Percentiles rank a stretch among this genome's conserved stretches.
Conservation (phyloP, 1,284 basidiomycete species). For the Tilletia caries region DNA sequence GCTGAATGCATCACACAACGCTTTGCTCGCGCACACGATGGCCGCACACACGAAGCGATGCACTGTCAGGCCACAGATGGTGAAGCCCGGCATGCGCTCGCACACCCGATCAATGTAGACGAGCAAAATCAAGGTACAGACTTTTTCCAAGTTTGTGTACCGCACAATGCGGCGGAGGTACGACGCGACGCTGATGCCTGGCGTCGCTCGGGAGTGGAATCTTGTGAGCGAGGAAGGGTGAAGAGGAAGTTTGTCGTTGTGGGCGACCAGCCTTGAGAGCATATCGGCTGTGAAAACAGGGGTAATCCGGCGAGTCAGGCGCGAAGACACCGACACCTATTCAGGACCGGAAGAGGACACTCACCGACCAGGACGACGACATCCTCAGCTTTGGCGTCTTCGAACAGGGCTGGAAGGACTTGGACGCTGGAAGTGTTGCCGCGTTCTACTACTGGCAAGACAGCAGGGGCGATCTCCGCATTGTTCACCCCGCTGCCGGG, state of each 20-base stretch:
- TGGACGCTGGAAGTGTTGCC: background rate
- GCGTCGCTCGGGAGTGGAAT: slow-evolving; percentile 51
- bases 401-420: slow-evolving; percentile 42
- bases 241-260: slow-evolving; percentile 51
- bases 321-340: no score
- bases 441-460: background rate
- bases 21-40: slow-evolving; percentile 50
- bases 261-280: slow-evolving; percentile 46
- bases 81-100: slow-evolving; percentile 48
- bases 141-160: slow-evolving; percentile 51
- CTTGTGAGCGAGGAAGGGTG: slow-evolving; percentile 50
- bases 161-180: slow-evolving; percentile 51
- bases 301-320: no score
- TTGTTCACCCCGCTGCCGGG: slow-evolving; percentile 10
- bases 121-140: slow-evolving; percentile 48
- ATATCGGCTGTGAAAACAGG: slow-evolving; percentile 37
- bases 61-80: slow-evolving; percentile 51
- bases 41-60: slow-evolving; percentile 52
- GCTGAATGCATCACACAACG: slow-evolving; percentile 51
- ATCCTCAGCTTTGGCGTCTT: slow-evolving; percentile 47
- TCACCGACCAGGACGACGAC: slow-evolving; percentile 44
- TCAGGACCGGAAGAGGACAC: slow-evolving; percentile 1
- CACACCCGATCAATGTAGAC: slow-evolving; percentile 53
- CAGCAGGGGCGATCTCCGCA: background rate
- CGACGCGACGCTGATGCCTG: slow-evolving; percentile 44